Percentiles rank a stretch among this genome's conserved stretches.
These are phyloP conservation scores for Tillandsia leiboldiana DNA, from an alignment of 176 grass and related monocot species.

Conservation along the genomic window DNA sequence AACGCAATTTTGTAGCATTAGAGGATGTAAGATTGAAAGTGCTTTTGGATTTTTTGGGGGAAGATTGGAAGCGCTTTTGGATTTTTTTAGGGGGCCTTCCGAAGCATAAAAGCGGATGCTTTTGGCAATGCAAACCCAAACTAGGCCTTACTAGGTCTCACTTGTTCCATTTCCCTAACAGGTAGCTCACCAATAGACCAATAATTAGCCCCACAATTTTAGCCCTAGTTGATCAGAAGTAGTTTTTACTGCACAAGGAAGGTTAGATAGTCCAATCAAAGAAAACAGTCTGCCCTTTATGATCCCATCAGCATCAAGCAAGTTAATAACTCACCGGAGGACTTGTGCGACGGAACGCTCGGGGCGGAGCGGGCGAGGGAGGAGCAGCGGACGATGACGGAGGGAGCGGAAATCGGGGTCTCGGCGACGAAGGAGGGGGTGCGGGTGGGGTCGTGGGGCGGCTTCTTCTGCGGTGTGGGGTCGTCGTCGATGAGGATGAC, in stretches of 20 bases:
- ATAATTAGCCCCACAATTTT: background rate
- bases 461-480: constrained; percentile 33
- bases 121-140: too few relatives aligned
- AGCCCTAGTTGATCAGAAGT: background rate
- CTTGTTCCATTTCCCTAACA: background rate
- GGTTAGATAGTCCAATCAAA: too few relatives aligned
- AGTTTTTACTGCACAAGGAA: background rate
- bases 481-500: constrained; percentile 43
- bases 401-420: constrained; percentile 7
- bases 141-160: too few relatives aligned
- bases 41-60: too few relatives aligned
- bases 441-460: background rate
- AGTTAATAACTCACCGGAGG: constrained; percentile 4
- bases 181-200: background rate
- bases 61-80: too few relatives aligned
- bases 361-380: background rate
- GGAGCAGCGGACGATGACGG: constrained; percentile 14
- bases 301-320: too few relatives aligned
- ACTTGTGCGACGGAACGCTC: constrained; percentile 1
- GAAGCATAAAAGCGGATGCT: too few relatives aligned
- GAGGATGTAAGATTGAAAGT: too few relatives aligned
- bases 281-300: too few relatives aligned
- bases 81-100: too few relatives aligned
- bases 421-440: constrained; percentile 14
- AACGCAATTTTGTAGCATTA: too few relatives aligned